Base-by-base conservation (phyloP, 768 basidiomycete genomes). In the Hydnum rufescens region DNA sequence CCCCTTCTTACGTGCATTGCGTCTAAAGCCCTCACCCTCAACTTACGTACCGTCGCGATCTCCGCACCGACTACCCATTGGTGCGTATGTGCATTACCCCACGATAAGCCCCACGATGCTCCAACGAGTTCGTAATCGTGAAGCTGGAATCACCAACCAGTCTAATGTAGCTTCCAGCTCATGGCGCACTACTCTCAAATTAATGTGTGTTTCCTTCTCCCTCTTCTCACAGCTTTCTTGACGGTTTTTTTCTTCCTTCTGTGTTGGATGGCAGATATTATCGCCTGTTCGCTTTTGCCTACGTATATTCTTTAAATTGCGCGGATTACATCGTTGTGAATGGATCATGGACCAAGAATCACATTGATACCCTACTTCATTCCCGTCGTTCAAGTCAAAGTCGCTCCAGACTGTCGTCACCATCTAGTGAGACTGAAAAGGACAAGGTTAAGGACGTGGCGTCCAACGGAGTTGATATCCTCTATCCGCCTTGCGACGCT, bases 61-160 rank as follows among this genome's bases (percentile, higher is more conserved):
- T 4, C 26, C 26, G 8, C 8, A 47, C 25, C 62, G 69, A 16
- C 71, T 87, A 36, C 79, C 84, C 2, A 72, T 93, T 23, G 89
- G 83, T 5, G 83, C 89, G 28, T 99, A 97, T 59, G 77, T 89
- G 5, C 95, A 99, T 64, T 99, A 95, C 61, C 95, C 95, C 1
- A 95, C 86, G 4, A 93, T 99, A 62, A 89, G 86, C 61, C 82
- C 82, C 4, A 80, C 89, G 58, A 97, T 97, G 95, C 72, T 97
- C 31, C 70, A 72, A 49, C 78, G 93, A 32, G 87, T 95, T 28
- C 66, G 69, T 5, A 54, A 49, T 3, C 57, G 70, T 4, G 44
- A 59, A 22, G 54, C 62, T 0, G 65, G 67, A 0, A 63, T 68
- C 39, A 68, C 68, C 51, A 70, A 68, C 55, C 58, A 52, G 0